Percentiles rank a stretch among this genome's conserved stretches.
Conservation (phyloP, 1,139 yeast species). For the Geotrichum candidum region DNA sequence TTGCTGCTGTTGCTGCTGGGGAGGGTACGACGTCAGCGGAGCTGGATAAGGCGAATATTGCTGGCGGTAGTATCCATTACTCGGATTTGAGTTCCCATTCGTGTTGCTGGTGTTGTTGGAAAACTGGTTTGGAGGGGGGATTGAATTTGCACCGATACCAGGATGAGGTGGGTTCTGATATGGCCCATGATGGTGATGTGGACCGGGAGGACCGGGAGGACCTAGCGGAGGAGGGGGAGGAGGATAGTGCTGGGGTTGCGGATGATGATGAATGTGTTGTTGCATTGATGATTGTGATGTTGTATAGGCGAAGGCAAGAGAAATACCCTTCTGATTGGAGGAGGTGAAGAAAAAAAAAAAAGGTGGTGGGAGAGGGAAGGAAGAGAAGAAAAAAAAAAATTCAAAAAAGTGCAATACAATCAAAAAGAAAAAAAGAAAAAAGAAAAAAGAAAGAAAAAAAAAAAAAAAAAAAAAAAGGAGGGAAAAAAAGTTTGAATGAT, state of each 20-base stretch:
- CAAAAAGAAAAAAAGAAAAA: not conserved
- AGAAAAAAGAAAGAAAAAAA: not conserved
- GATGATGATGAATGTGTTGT: not conserved
- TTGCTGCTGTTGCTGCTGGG: constrained; percentile 5
- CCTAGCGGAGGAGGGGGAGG: not conserved
- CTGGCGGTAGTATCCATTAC: not conserved
- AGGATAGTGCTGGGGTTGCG: not conserved
- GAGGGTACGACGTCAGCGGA: not conserved
- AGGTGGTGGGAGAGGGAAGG: constrained; percentile 1
- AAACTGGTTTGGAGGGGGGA: not conserved
- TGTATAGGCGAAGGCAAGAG: not conserved
- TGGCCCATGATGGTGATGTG: not conserved
- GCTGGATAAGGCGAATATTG: constrained; percentile 1
- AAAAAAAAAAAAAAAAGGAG: not conserved
- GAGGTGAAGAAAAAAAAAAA: not conserved
- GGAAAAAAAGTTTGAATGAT: too few relatives aligned
- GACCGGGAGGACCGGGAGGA: not conserved
- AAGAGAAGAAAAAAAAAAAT: not conserved
- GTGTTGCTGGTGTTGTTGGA: not conserved
- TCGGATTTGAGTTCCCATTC: not conserved
- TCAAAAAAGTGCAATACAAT: not conserved
- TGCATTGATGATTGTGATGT: constrained; percentile 6
- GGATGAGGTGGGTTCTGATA: constrained; percentile 1
- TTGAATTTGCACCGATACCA: not conserved
- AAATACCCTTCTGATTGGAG: not conserved